Percentiles rank a stretch among this genome's conserved stretches.
Evolutionary conservation across 768 basidiomycete genomes (phyloP).

Genomic region (Dendrothele bispora): DNA sequence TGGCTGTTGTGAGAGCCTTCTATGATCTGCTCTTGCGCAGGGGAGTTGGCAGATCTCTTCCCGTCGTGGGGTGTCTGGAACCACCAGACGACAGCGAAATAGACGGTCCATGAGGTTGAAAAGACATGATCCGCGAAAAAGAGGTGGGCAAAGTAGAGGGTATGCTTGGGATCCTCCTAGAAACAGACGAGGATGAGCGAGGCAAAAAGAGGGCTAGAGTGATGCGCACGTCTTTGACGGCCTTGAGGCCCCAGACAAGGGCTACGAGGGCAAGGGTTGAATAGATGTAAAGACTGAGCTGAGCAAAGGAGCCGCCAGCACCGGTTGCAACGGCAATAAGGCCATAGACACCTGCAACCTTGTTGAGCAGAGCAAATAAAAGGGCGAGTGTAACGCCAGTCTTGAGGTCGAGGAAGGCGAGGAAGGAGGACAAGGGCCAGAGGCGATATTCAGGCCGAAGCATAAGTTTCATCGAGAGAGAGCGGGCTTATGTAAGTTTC

Average conservation of each 20-base stretch:
- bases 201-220: slow-evolving; percentile 6
- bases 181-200: slow-evolving; percentile 16
- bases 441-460: slow-evolving; percentile 83
- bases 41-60: slow-evolving; percentile 72
- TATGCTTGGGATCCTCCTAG: slow-evolving; percentile 86
- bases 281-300: slow-evolving; percentile 92
- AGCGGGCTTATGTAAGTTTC: slow-evolving; percentile 8
- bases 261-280: slow-evolving; percentile 81
- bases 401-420: slow-evolving; percentile 90
- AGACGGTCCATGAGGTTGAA: slow-evolving; percentile 87
- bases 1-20: slow-evolving; percentile 52
- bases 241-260: slow-evolving; percentile 84
- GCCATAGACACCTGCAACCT: slow-evolving; percentile 97
- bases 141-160: slow-evolving; percentile 87
- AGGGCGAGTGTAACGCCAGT: slow-evolving; percentile 87
- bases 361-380: slow-evolving; percentile 93
- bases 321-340: slow-evolving; percentile 89
- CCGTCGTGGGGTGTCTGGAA: slow-evolving; percentile 91
- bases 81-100: slow-evolving; percentile 93
- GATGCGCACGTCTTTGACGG: slow-evolving; percentile 75
- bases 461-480: slow-evolving; percentile 67
- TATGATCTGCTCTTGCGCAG: slow-evolving; percentile 86
- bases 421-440: slow-evolving; percentile 80
- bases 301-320: slow-evolving; percentile 89
- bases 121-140: slow-evolving; percentile 92